These are phyloP conservation scores for Neoboletus magnificus DNA, from an alignment of 768 basidiomycete genomes.

Conservation along the genomic window DNA sequence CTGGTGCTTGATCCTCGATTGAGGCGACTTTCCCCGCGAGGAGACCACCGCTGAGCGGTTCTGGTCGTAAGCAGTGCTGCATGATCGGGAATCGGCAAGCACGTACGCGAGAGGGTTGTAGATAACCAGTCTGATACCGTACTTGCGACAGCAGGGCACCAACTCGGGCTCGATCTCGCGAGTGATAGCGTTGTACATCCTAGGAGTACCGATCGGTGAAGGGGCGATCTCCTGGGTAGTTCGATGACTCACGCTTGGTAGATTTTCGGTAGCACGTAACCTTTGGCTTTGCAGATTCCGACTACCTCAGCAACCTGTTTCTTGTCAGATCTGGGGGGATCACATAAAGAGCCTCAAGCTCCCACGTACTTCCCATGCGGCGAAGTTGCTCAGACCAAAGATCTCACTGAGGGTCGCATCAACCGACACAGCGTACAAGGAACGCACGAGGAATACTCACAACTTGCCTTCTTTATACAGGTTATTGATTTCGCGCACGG, in stretches of 20 bases:
- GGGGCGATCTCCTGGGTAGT: neutral
- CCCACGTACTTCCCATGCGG: slow-evolving; percentile 48
- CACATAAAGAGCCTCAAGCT: neutral
- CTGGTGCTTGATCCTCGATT: slow-evolving; percentile 26
- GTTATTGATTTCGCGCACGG: slow-evolving; percentile 50
- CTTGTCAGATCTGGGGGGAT: neutral
- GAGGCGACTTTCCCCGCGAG: slow-evolving; percentile 48
- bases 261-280: slow-evolving; percentile 51
- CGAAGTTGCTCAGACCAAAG: slow-evolving; percentile 62
- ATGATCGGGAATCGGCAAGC: neutral
- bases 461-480: slow-evolving; percentile 57
- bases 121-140: slow-evolving; percentile 51
- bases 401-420: slow-evolving; percentile 37
- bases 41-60: slow-evolving; percentile 3
- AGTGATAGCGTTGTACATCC: slow-evolving; percentile 50
- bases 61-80: neutral
- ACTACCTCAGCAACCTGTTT: slow-evolving; percentile 56
- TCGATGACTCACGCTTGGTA: slow-evolving; percentile 47
- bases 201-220: neutral
- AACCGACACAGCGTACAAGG: neutral
- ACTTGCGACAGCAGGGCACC: slow-evolving; percentile 56
- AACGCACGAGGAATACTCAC: slow-evolving; percentile 27
- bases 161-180: slow-evolving; percentile 48
- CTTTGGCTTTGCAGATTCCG: slow-evolving; percentile 51
- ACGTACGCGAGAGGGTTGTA: slow-evolving; percentile 54